phyloP scores from a whole-genome alignment of 2,329 filamentous ascomycete genomes.

The Colletotrichum liaoningense region DNA sequence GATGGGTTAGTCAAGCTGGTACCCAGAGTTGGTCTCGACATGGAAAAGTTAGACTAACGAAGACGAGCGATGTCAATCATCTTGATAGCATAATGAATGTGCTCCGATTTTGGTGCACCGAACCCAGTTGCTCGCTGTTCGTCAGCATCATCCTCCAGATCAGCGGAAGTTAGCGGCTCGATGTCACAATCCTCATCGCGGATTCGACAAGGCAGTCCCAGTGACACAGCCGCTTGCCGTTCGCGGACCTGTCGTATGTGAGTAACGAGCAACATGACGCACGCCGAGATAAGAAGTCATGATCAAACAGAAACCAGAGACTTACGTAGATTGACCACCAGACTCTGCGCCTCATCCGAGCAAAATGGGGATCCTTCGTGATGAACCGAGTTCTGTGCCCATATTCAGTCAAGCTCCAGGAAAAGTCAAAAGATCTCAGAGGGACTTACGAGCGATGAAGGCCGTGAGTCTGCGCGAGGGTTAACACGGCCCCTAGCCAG shows the following conservation, averaged over 20 bases:
- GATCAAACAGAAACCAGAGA: no score
- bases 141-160: constrained; percentile 45
- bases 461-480: constrained; percentile 61
- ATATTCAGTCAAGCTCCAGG: fast-evolving
- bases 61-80: constrained; percentile 51
- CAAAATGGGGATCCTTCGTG: constrained; percentile 32
- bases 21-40: no score
- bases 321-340: constrained; percentile 64
- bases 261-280: not conserved
- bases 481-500: constrained; percentile 63
- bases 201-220: constrained; percentile 50
- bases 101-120: constrained; percentile 46
- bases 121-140: constrained; percentile 40
- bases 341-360: constrained; percentile 57
- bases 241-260: constrained; percentile 45
- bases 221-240: constrained; percentile 49
- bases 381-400: constrained; percentile 2
- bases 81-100: constrained; percentile 49
- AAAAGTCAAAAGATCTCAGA: constrained; percentile 23
- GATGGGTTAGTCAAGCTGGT: not conserved
- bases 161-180: constrained; percentile 45
- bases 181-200: constrained; percentile 53
- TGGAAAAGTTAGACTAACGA: constrained; percentile 38
- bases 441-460: constrained; percentile 50
- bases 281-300: not conserved